phyloP scores from a whole-genome alignment of 805 yeast species.

The Metschnikowia baotianmanensis region DNA sequence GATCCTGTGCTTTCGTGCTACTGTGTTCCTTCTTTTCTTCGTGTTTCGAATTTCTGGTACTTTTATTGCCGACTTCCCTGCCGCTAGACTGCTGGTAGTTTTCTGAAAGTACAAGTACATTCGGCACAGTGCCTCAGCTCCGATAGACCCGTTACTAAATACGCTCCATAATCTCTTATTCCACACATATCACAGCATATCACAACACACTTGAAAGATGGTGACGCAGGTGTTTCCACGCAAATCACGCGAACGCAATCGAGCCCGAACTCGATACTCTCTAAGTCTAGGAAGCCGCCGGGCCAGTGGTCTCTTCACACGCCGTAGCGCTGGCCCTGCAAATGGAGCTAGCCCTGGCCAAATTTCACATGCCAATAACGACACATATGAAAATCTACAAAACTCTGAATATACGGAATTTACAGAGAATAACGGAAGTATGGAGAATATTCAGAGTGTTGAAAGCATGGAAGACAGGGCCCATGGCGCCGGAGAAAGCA shows the following conservation, averaged over 20 bases:
- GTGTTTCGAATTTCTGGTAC: no score
- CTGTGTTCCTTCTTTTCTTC: neutral
- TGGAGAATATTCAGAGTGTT: no score
- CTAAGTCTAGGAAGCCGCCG: neutral
- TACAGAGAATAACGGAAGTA: neutral
- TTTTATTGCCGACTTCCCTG: no score
- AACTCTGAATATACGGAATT: no score
- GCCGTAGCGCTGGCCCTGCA: neutral
- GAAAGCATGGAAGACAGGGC: neutral
- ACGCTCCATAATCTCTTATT: no score
- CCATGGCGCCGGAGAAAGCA: neutral
- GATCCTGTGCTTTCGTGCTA: no score
- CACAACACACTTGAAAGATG: neutral
- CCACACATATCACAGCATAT: no score
- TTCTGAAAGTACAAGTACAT: no score
- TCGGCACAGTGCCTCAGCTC: no score
- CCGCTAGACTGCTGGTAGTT: neutral
- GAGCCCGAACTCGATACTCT: neutral
- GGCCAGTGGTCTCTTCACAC: conserved; percentile 1
- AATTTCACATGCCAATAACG: no score
- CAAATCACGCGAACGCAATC: neutral
- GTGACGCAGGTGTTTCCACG: conserved; percentile 1
- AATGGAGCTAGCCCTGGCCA: neutral
- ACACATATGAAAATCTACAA: no score
- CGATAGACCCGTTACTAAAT: no score